phyloP scores from a whole-genome alignment of 345 rosid species.

The Garcia nutans region DNA sequence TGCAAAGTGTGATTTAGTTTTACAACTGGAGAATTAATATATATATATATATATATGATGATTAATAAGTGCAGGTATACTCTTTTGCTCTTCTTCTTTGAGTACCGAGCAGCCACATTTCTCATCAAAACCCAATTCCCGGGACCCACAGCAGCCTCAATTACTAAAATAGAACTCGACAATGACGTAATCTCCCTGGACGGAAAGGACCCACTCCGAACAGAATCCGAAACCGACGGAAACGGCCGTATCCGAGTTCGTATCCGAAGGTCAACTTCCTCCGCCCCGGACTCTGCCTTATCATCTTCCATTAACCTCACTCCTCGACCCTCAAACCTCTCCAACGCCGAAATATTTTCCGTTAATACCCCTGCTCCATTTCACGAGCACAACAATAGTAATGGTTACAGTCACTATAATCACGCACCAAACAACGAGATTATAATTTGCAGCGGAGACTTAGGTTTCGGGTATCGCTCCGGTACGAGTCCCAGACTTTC shows the following conservation, averaged over 20 bases:
- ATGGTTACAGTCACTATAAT: background rate
- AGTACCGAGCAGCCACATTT: constrained; percentile 47
- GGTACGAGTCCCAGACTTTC: constrained; percentile 53
- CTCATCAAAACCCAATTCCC: constrained; percentile 46
- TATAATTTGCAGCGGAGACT: constrained; percentile 48
- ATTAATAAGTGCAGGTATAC: constrained; percentile 45
- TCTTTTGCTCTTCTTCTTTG: constrained; percentile 46
- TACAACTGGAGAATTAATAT: background rate
- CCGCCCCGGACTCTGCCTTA: constrained; percentile 46
- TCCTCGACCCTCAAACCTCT: constrained; percentile 53
- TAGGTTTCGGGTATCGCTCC: constrained; percentile 56
- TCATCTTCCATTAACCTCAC: constrained; percentile 49
- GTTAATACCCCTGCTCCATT: constrained; percentile 43
- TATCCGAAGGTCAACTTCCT: constrained; percentile 52
- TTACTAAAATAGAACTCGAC: constrained; percentile 46
- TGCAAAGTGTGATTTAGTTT: too few species aligned
- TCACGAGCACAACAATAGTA: constrained; percentile 1
- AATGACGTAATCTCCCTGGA: constrained; percentile 51
- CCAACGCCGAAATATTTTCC: constrained; percentile 52
- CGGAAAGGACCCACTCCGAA: constrained; percentile 47
- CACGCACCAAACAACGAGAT: constrained; percentile 38
- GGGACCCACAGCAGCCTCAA: constrained; percentile 40
- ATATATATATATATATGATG: too few species aligned
- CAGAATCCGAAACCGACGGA: constrained; percentile 47
- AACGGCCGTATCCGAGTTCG: constrained; percentile 45